Evolutionary conservation across 2,329 filamentous ascomycete species (phyloP).

Genomic region (Clonostachys rhizophaga): DNA sequence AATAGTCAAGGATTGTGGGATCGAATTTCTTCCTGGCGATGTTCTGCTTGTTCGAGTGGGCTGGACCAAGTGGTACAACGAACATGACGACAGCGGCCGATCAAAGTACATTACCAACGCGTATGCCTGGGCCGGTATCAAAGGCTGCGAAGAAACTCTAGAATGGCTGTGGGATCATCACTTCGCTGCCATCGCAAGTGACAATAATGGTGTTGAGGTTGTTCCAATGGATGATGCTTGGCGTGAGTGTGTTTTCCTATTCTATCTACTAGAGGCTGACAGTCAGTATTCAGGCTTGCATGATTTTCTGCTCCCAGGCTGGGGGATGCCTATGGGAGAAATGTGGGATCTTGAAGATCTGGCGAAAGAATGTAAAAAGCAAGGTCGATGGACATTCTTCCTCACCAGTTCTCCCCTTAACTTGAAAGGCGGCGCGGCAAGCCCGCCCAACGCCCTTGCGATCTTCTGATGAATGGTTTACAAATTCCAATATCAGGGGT

Average conservation of each 20-base stretch:
- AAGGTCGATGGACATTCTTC: conserved; percentile 28
- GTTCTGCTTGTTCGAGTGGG: conserved; percentile 42
- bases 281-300: conserved; percentile 30
- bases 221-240: conserved; percentile 37
- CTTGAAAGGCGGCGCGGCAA: too few species aligned
- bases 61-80: conserved; percentile 16
- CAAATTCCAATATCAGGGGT: too few species aligned
- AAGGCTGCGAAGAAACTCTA: conserved; percentile 27
- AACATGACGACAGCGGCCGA: conserved; percentile 30
- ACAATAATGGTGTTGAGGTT: conserved; percentile 56
- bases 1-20: conserved; percentile 29
- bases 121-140: conserved; percentile 35
- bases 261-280: too few species aligned
- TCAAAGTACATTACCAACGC: conserved; percentile 30
- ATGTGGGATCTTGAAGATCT: conserved; percentile 51
- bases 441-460: too few species aligned
- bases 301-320: conserved; percentile 40
- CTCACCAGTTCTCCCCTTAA: too few species aligned
- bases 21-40: conserved; percentile 41
- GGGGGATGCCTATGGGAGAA: conserved; percentile 51
- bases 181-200: conserved; percentile 39
- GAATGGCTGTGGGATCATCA: conserved; percentile 40
- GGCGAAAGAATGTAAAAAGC: conserved; percentile 44
- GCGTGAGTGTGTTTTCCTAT: conserved; percentile 15
- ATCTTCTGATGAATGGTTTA: too few species aligned